A percentile compares a stretch with the other conserved stretches of the same genome.
Evolutionary conservation across 2,329 filamentous ascomycete species (phyloP).

Genomic region (Sclerotinia subarctica): DNA sequence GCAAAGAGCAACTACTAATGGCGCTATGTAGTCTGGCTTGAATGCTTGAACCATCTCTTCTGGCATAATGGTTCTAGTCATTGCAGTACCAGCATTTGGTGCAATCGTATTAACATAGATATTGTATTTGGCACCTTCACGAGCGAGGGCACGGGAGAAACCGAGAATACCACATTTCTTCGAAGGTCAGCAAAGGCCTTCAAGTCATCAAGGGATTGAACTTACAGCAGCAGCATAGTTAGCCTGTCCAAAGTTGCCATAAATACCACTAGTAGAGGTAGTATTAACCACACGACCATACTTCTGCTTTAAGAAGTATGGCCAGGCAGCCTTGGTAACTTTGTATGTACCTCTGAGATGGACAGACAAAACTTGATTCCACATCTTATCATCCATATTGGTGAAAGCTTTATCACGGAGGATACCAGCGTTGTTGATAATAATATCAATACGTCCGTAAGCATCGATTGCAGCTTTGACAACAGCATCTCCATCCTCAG

Average conservation of each 20-base stretch:
- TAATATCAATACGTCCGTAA: slow-evolving; percentile 88
- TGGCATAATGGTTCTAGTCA: slow-evolving; percentile 91
- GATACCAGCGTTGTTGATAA: slow-evolving; percentile 98
- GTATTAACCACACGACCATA: slow-evolving; percentile 97
- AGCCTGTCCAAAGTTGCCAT: slow-evolving; percentile 97
- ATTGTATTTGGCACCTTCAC: slow-evolving; percentile 95
- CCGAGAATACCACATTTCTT: slow-evolving; percentile 91
- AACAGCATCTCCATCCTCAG: slow-evolving; percentile 86
- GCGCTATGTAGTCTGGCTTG: slow-evolving; percentile 98
- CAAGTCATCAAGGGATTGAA: slow-evolving; percentile 39
- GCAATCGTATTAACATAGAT: slow-evolving; percentile 98
- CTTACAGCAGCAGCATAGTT: slow-evolving; percentile 90
- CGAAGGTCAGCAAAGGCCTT: slow-evolving; percentile 14
- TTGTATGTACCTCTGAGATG: slow-evolving; percentile 95
- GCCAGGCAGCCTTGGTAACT: slow-evolving; percentile 95
- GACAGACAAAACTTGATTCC: slow-evolving; percentile 88
- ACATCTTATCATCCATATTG: slow-evolving; percentile 95
- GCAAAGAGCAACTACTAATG: slow-evolving; percentile 78
- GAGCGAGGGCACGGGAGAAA: slow-evolving; percentile 86
- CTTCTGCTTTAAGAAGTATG: slow-evolving; percentile 96
- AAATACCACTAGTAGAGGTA: slow-evolving; percentile 94
- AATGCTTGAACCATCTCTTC: slow-evolving; percentile 98
- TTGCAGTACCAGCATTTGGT: slow-evolving; percentile 91
- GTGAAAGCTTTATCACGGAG: slow-evolving; percentile 95
- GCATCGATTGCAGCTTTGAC: slow-evolving; percentile 92